Percentiles rank a stretch among this genome's conserved stretches.
phyloP scores from a whole-genome alignment of 163 green algal species.

The Prototheca cutis region DNA sequence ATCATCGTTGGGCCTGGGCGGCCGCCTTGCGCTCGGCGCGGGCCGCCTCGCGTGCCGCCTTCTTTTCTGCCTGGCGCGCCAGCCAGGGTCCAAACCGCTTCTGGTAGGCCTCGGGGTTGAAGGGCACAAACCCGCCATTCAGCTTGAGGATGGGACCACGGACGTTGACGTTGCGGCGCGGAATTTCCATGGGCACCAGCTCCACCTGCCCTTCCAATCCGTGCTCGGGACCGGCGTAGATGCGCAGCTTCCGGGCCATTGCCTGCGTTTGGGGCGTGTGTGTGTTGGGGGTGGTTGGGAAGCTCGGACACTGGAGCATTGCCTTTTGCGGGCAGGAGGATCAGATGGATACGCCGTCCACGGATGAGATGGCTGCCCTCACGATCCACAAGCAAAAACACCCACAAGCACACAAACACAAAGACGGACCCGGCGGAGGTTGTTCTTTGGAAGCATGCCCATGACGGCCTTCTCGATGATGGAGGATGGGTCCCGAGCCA shows the following conservation, averaged over 20 bases:
- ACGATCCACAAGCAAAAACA: too few species aligned
- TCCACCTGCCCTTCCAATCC: slow-evolving; percentile 56
- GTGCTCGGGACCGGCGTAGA: slow-evolving; percentile 57
- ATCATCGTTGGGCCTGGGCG: too few species aligned
- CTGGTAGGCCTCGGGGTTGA: slow-evolving; percentile 58
- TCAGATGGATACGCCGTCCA: too few species aligned
- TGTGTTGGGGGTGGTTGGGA: too few species aligned
- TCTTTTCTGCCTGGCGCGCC: too few species aligned
- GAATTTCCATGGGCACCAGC: slow-evolving; percentile 53
- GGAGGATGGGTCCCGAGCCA: slow-evolving; percentile 56
- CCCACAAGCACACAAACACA: neutral
- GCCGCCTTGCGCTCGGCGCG: too few species aligned
- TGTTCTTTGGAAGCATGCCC: slow-evolving; percentile 97
- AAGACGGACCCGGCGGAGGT: slow-evolving; percentile 48
- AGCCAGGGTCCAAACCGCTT: slow-evolving; percentile 20
- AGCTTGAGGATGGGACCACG: slow-evolving; percentile 31
- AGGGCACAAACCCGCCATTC: slow-evolving; percentile 35
- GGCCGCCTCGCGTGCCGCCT: too few species aligned
- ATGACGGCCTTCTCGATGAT: slow-evolving; percentile 76
- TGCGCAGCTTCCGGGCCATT: slow-evolving; percentile 43
- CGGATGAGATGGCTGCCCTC: too few species aligned
- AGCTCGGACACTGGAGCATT: too few species aligned
- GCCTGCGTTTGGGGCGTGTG: too few species aligned
- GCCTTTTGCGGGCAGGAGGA: too few species aligned
- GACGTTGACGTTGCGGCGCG: slow-evolving; percentile 31